These are phyloP conservation scores for Podaxis carcinomalis DNA, from an alignment of 768 basidiomycete genomes.

Conservation along the genomic window DNA sequence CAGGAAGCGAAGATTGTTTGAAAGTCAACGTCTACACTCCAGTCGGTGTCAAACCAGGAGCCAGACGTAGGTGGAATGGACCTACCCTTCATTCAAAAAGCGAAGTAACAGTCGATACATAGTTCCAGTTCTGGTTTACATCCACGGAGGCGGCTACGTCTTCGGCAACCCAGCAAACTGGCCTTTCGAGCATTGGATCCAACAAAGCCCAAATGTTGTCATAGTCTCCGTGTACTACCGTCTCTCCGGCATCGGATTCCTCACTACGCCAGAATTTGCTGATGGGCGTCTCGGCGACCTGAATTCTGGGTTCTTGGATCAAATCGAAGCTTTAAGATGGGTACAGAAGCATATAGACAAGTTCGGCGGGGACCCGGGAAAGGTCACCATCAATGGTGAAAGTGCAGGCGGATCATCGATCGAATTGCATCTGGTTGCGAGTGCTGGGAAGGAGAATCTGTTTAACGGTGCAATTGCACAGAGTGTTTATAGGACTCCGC, in stretches of 20 bases:
- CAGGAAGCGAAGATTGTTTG: conserved; percentile 63
- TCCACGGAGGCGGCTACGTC: conserved; percentile 51
- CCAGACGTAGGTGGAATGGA: conserved; percentile 35
- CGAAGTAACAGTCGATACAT: no score
- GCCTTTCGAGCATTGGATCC: conserved; percentile 64
- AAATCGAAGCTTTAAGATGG: conserved; percentile 62
- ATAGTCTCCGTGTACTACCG: conserved; percentile 67
- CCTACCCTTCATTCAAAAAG: not conserved
- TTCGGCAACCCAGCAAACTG: conserved; percentile 61
- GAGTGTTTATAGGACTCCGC: conserved; percentile 50
- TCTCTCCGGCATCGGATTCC: conserved; percentile 60
- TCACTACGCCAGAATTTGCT: conserved; percentile 43
- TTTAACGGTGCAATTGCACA: conserved; percentile 60
- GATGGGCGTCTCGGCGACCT: conserved; percentile 38
- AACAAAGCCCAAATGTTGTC: conserved; percentile 58
- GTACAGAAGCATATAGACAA: conserved; percentile 53
- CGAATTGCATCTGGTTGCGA: conserved; percentile 53
- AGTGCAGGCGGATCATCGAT: conserved; percentile 55
- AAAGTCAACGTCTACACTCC: conserved; percentile 67
- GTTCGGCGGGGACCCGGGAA: conserved; percentile 60
- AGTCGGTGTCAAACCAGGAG: conserved; percentile 36
- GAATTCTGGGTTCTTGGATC: conserved; percentile 55
- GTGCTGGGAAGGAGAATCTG: conserved; percentile 27
- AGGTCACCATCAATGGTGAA: conserved; percentile 59
- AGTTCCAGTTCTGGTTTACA: conserved; percentile 35